phyloP scores from a whole-genome alignment of 2,329 filamentous ascomycete species.

The Boeremia lycopersici region DNA sequence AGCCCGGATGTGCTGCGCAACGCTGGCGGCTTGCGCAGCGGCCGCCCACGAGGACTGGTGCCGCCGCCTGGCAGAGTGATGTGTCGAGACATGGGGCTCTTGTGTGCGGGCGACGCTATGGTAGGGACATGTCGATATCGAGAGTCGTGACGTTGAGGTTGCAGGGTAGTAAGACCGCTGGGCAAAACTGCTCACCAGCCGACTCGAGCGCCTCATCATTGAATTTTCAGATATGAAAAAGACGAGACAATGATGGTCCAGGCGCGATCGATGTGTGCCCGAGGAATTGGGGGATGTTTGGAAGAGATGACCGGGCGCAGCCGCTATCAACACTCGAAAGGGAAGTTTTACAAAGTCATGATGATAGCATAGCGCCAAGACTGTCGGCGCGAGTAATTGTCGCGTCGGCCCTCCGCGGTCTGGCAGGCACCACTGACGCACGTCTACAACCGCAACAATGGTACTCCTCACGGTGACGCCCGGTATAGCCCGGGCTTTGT shows the following conservation, averaged over 20 bases:
- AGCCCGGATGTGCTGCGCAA: conserved; percentile 71
- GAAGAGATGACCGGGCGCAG: conserved; percentile 14
- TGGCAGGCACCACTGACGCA: background rate
- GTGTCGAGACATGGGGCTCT: conserved; percentile 21
- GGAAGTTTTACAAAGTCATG: conserved; percentile 39
- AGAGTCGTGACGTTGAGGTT: conserved; percentile 24
- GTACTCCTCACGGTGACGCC: conserved; percentile 78
- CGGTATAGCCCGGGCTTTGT: conserved; percentile 68
- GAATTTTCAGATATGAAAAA: conserved; percentile 10
- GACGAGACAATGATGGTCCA: background rate
- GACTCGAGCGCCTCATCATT: conserved; percentile 46
- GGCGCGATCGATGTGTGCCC: conserved; percentile 34
- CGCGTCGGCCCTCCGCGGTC: conserved; percentile 5
- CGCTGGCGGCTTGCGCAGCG: conserved; percentile 60
- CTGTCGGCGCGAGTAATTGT: conserved; percentile 7
- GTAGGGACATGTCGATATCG: conserved; percentile 30
- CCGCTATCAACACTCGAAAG: conserved; percentile 18
- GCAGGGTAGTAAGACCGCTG: conserved; percentile 15
- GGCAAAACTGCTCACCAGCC: conserved; percentile 43
- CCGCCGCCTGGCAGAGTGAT: conserved; percentile 51
- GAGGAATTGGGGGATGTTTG: conserved; percentile 10
- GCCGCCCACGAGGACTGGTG: conserved; percentile 75
- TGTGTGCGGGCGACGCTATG: conserved; percentile 13
- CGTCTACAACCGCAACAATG: conserved; percentile 56
- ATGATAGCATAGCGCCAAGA: conserved; percentile 24